Evolutionary conservation across 441 rosid genomes (phyloP), one percentile per base, ranked within the genome.

Genomic region (Francoa sonchifolia): DNA sequence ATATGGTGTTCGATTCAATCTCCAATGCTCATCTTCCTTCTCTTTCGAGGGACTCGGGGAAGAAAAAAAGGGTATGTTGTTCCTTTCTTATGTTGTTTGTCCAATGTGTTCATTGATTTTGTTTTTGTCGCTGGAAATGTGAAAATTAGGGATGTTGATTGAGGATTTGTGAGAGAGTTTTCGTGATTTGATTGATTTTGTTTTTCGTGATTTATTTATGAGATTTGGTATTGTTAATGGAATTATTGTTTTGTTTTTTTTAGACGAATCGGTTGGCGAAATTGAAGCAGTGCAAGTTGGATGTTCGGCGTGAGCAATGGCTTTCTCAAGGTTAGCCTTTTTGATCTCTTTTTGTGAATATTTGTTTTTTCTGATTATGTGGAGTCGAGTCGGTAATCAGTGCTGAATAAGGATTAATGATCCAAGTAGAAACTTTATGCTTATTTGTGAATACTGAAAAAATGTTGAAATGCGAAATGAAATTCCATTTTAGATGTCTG

Each of bases 241-340:
- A 6, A 18, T 12, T 12, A 0, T 19, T 42, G 0, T 39, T 34
- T 14, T 9, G n/a, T 16, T 29, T 26, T 30, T 36, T 56, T 32
- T 57, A 72, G 74, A 50, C 51, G 44, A 57, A 72, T 33, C 68
- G 68, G 48, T 62, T 65, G 44, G 65, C 72, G 6, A 72, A 68
- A 58, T 38, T 65, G 57, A 68, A 68, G 58, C 69, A 65, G 62
- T 52, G 36, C 59, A 72, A 68, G 67, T 74, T 65, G 34, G 72
- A 64, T 54, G 67, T 58, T 44, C 68, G 78, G 37, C 78, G 74
- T 15, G 74, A 72, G 42, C 72, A 72, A 57, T 72, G 74, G 78
- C 69, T 68, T 33, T 72, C 78, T 22, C 78, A 62, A 41, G 64
- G 64, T 63, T 26, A n/a, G 13, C n/a, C 19, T 40, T 40, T 29